phyloP scores from a whole-genome alignment of 139 green algal genomes.

The Micractinium conductrix region DNA sequence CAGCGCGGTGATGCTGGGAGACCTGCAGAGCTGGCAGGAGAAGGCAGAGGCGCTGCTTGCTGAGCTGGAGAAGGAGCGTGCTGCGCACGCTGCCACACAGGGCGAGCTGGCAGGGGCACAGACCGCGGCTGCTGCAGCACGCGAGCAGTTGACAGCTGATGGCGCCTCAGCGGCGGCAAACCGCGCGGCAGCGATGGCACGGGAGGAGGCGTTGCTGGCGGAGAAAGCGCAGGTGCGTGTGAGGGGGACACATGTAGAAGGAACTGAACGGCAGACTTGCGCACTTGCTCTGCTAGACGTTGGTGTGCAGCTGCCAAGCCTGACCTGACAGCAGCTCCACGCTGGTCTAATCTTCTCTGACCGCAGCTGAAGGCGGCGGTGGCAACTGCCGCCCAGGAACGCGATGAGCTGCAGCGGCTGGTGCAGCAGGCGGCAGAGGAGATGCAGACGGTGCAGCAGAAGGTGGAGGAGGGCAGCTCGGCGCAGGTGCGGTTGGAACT shows the following conservation, averaged over 20 bases:
- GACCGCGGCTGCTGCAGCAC: neutral
- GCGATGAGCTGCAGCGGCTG: slow-evolving; percentile 47
- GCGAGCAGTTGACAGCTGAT: neutral
- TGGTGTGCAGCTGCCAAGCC: neutral
- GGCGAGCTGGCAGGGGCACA: neutral
- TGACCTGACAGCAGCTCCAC: too few relatives aligned
- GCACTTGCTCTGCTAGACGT: neutral
- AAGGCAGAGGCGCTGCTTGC: slow-evolving; percentile 42
- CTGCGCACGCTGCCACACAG: slow-evolving; percentile 4
- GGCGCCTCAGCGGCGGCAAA: slow-evolving; percentile 5
- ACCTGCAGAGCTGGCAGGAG: slow-evolving; percentile 50
- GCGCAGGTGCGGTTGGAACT: neutral
- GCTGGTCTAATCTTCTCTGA: neutral
- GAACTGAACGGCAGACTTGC: neutral
- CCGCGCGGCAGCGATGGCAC: slow-evolving; percentile 5
- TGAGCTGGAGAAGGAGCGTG: slow-evolving; percentile 44
- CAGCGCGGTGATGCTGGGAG: slow-evolving; percentile 33
- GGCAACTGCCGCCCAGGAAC: slow-evolving; percentile 38
- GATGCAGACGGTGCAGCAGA: slow-evolving; percentile 1
- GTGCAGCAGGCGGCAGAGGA: slow-evolving; percentile 35
- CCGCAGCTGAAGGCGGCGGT: slow-evolving; percentile 60
- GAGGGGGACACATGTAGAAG: neutral
- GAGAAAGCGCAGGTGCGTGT: slow-evolving; percentile 30
- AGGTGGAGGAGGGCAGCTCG: slow-evolving; percentile 5
- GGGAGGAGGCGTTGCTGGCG: slow-evolving; percentile 37